These are phyloP conservation scores for Auriscalpium microsporum DNA, from an alignment of 768 basidiomycete species.

Conservation along the genomic window DNA sequence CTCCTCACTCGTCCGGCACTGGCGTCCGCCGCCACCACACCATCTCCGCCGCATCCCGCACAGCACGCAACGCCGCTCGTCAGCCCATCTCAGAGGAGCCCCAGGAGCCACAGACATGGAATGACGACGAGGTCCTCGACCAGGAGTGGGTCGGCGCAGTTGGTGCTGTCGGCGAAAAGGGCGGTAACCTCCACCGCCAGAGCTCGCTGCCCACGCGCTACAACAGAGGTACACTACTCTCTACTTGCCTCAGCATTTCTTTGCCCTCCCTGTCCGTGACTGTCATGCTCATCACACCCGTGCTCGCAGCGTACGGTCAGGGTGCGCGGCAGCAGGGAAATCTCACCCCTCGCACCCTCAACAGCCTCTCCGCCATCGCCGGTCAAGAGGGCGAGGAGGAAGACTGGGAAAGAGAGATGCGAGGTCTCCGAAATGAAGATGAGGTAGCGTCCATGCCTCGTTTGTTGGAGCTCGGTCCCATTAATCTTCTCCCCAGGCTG, in stretches of 20 bases:
- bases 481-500: background rate
- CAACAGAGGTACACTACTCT: slow-evolving; percentile 8
- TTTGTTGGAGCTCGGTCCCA: background rate
- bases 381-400: slow-evolving; percentile 86
- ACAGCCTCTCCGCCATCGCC: slow-evolving; percentile 77
- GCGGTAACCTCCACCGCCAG: slow-evolving; percentile 15
- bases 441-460: slow-evolving; percentile 32
- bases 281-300: background rate
- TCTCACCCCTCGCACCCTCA: slow-evolving; percentile 63
- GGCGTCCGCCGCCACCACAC: slow-evolving; percentile 15
- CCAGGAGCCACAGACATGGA: slow-evolving; percentile 13
- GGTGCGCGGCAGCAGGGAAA: slow-evolving; percentile 39
- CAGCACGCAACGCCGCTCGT: slow-evolving; percentile 7
- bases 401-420: slow-evolving; percentile 70
- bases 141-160: slow-evolving; percentile 8
- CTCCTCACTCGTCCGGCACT: background rate
- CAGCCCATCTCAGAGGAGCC: slow-evolving; percentile 13
- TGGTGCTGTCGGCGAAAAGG: slow-evolving; percentile 13
- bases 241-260: background rate
- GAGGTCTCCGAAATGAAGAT: slow-evolving; percentile 51
- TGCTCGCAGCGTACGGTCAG: slow-evolving; percentile 12
- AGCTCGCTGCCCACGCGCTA: slow-evolving; percentile 14
- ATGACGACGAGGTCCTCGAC: slow-evolving; percentile 10
- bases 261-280: background rate
- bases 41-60: slow-evolving; percentile 15